These are phyloP conservation scores for Ceratobasidium sp. DNA, from an alignment of 1,284 basidiomycete species.

Conservation along the genomic window DNA sequence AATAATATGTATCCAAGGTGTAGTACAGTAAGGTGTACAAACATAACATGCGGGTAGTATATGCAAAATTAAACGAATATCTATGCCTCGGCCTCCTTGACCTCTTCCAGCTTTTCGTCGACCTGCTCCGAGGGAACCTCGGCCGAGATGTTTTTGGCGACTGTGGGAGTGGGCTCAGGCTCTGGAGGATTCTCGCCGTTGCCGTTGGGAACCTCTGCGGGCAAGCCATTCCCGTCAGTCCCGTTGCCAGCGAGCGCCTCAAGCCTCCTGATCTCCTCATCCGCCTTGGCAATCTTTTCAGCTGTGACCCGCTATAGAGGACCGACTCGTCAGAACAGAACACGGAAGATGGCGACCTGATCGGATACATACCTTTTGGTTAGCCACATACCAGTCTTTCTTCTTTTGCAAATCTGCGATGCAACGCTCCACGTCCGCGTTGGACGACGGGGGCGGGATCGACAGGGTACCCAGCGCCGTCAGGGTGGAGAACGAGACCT, in stretches of 20 bases:
- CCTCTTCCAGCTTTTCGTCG: slow-evolving; percentile 64
- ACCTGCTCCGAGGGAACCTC: slow-evolving; percentile 61
- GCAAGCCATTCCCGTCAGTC: slow-evolving; percentile 48
- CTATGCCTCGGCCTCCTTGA: slow-evolving; percentile 57
- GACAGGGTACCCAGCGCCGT: slow-evolving; percentile 89
- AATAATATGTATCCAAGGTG: slow-evolving; percentile 43
- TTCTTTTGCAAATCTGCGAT: slow-evolving; percentile 94
- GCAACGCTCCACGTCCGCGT: slow-evolving; percentile 83
- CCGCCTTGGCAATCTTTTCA: slow-evolving; percentile 81
- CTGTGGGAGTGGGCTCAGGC: slow-evolving; percentile 62
- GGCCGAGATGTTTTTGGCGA: slow-evolving; percentile 53
- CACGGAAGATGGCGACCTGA: slow-evolving; percentile 57
- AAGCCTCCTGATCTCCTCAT: slow-evolving; percentile 82
- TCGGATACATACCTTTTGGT: slow-evolving; percentile 59
- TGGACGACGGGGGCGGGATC: slow-evolving; percentile 88
- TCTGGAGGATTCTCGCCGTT: slow-evolving; percentile 65
- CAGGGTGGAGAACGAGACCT: slow-evolving; percentile 88
- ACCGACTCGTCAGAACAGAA: slow-evolving; percentile 52
- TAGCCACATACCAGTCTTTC: slow-evolving; percentile 90
- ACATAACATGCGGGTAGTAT: slow-evolving; percentile 30
- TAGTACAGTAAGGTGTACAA: slow-evolving; percentile 21
- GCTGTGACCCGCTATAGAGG: slow-evolving; percentile 65
- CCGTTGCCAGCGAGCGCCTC: slow-evolving; percentile 53
- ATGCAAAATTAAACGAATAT: slow-evolving; percentile 36
- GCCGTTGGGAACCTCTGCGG: slow-evolving; percentile 60